These are phyloP conservation scores for Blumeriella jaapii DNA, from an alignment of 2,329 filamentous ascomycete species.

Conservation along the genomic window DNA sequence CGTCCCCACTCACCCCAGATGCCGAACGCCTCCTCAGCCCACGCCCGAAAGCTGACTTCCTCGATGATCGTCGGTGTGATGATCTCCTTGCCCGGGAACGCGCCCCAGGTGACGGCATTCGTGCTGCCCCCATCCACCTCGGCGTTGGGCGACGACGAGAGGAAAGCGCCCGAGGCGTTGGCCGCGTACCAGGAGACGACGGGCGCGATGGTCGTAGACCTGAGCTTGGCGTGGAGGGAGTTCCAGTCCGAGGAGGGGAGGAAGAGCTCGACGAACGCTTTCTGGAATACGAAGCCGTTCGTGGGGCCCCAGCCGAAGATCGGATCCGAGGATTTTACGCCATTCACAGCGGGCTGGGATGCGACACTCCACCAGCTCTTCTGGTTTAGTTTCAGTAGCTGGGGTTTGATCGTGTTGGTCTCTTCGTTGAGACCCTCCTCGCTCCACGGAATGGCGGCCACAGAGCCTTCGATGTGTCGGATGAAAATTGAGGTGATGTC, in stretches of 20 bases:
- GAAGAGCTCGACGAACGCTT: slow-evolving; percentile 97
- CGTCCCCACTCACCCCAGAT: slow-evolving; percentile 93
- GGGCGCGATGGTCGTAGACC: slow-evolving; percentile 43
- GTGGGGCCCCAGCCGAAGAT: slow-evolving; percentile 90
- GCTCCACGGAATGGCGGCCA: slow-evolving; percentile 83
- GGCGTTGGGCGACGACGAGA: slow-evolving; percentile 42
- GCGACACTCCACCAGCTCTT: slow-evolving; percentile 95
- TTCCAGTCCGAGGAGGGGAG: slow-evolving; percentile 63
- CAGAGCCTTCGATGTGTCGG: slow-evolving; percentile 65
- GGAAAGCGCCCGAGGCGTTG: slow-evolving; percentile 67
- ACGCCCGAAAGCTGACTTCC: slow-evolving; percentile 84
- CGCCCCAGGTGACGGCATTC: slow-evolving; percentile 95
- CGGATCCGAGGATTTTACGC: slow-evolving; percentile 60
- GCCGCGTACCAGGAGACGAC: slow-evolving; percentile 80
- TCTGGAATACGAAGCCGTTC: slow-evolving; percentile 94
- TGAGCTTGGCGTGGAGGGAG: slow-evolving; percentile 51
- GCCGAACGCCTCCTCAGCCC: slow-evolving; percentile 90
- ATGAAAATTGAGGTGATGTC: slow-evolving; percentile 78
- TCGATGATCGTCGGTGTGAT: slow-evolving; percentile 95
- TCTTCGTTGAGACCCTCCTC: slow-evolving; percentile 81
- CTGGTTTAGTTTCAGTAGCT: slow-evolving; percentile 64
- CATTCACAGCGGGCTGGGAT: slow-evolving; percentile 88
- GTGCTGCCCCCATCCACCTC: slow-evolving; percentile 46
- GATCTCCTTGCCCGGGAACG: slow-evolving; percentile 92
- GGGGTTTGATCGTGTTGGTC: slow-evolving; percentile 65